These are phyloP conservation scores for Ustilago lituana DNA, from an alignment of 1,284 basidiomycete species.

Conservation along the genomic window DNA sequence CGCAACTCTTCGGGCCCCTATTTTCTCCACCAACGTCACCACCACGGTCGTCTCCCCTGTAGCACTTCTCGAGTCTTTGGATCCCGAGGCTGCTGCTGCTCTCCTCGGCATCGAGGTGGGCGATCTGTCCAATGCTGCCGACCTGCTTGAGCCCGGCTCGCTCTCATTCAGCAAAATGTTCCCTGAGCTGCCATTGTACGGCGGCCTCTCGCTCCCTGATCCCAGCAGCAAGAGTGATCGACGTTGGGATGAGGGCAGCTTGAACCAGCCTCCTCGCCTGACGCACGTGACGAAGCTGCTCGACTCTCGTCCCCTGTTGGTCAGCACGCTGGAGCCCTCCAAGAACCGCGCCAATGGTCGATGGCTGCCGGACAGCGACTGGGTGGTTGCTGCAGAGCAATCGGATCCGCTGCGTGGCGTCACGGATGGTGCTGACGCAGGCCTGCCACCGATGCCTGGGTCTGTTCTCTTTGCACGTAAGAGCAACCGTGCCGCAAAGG, in stretches of 20 bases:
- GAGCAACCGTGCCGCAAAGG: constrained; percentile 65
- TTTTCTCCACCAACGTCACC: constrained; percentile 59
- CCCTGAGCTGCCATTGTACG: constrained; percentile 71
- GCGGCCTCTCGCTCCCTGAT: constrained; percentile 41
- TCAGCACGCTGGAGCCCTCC: constrained; percentile 72
- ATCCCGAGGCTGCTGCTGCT: constrained; percentile 54
- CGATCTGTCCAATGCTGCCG: constrained; percentile 36
- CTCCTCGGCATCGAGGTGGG: constrained; percentile 52
- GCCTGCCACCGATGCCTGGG: constrained; percentile 43
- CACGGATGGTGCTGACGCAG: constrained; percentile 31
- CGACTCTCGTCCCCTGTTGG: constrained; percentile 72
- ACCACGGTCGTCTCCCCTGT: constrained; percentile 58
- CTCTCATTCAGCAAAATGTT: constrained; percentile 66
- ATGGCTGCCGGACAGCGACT: constrained; percentile 68
- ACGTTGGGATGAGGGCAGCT: constrained; percentile 69
- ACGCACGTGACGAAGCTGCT: constrained; percentile 71
- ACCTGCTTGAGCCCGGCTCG: constrained; percentile 46
- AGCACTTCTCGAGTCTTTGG: constrained; percentile 51
- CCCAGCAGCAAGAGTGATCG: constrained; percentile 67
- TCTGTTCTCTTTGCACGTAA: constrained; percentile 63
- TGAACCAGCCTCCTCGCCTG: constrained; percentile 56
- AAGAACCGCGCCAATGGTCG: constrained; percentile 69
- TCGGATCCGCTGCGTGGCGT: constrained; percentile 55
- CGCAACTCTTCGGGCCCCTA: constrained; percentile 60
- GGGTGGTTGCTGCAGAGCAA: constrained; percentile 55